Percentiles rank a stretch among this genome's conserved stretches.
Evolutionary conservation across 78 protist genomes (phyloP).

Genomic region (Monocercomonoides exilis): DNA sequence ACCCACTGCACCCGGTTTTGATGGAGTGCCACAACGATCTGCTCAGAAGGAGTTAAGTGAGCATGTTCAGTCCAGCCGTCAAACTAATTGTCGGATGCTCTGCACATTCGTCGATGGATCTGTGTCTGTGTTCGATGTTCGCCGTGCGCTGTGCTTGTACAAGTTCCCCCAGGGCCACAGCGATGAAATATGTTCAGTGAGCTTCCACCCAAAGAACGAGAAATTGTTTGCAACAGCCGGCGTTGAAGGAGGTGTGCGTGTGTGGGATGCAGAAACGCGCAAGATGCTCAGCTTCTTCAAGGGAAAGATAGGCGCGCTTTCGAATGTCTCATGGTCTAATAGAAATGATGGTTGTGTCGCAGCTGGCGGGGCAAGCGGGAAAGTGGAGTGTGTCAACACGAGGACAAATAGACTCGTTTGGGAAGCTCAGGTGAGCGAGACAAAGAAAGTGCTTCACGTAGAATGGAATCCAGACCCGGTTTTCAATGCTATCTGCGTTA

Average conservation of each 20-base stretch:
- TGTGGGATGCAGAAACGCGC: background rate
- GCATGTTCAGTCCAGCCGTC: background rate
- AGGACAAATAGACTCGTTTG: background rate
- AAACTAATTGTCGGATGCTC: background rate
- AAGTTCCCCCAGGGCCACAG: background rate
- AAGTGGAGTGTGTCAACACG: background rate
- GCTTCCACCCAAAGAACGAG: background rate
- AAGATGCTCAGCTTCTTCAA: background rate
- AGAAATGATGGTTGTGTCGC: too few species aligned
- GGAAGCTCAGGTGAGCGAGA: background rate
- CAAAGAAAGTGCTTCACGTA: background rate
- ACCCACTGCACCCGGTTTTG: background rate
- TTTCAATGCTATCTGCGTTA: background rate
- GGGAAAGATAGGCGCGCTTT: background rate
- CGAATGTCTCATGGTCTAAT: background rate
- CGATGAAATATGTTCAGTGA: background rate
- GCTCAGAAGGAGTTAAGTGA: too few species aligned
- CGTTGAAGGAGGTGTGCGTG: background rate
- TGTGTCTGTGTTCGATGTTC: background rate
- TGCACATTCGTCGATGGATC: background rate
- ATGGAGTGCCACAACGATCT: too few species aligned
- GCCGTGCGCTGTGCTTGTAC: background rate
- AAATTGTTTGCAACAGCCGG: background rate
- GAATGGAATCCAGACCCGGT: background rate
- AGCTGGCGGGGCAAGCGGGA: background rate